A percentile compares a stretch with the other conserved stretches of the same genome.
Evolutionary conservation across 345 rosid species (phyloP).

Genomic region (Populus pruinosa): DNA sequence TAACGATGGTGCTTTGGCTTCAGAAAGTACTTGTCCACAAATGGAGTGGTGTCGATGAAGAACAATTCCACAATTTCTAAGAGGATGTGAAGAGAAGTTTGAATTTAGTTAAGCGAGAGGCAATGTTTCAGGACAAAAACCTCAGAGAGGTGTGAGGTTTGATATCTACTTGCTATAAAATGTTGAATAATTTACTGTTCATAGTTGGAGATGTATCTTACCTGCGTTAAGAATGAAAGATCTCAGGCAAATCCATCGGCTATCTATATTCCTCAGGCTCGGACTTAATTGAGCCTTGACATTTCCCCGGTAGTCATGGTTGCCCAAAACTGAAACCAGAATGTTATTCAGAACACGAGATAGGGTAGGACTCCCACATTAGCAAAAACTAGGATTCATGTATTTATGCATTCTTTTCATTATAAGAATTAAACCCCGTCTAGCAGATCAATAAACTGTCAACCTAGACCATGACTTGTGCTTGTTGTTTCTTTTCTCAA

Average conservation of each 20-base stretch:
- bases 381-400: too few species aligned
- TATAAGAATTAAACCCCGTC: too few species aligned
- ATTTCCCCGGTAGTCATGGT: slow-evolving; percentile 26
- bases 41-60: slow-evolving; percentile 76
- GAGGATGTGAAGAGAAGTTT: background rate
- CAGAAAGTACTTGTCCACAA: slow-evolving; percentile 53
- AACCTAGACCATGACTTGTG: too few species aligned
- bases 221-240: slow-evolving; percentile 18
- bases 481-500: too few species aligned
- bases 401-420: too few species aligned
- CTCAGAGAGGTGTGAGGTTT: too few species aligned
- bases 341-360: background rate
- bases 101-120: background rate
- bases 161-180: too few species aligned
- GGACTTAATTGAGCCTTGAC: slow-evolving; percentile 15
- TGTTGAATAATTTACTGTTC: too few species aligned
- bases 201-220: background rate
- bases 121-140: too few species aligned
- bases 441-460: too few species aligned
- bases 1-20: slow-evolving; percentile 45
- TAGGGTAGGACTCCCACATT: background rate
- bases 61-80: slow-evolving; percentile 57
- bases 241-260: slow-evolving; percentile 24
- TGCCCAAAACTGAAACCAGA: slow-evolving; percentile 17
- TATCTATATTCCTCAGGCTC: slow-evolving; percentile 3